Conservation (phyloP, 225 moss, liverwort and hornwort genomes). For the Climacium dendroides region DNA sequence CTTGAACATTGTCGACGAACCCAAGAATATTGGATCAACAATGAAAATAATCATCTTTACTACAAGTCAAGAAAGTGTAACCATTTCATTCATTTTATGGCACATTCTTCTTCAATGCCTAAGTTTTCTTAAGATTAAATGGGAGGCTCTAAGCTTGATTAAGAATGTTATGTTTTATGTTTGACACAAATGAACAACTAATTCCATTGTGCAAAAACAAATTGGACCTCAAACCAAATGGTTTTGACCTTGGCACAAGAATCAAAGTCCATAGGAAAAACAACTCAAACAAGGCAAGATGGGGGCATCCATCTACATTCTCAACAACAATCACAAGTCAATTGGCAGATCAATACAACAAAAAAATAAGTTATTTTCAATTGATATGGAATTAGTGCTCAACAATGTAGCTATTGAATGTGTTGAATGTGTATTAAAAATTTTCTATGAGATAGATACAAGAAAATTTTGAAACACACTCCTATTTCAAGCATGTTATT, state of each 20-base stretch:
- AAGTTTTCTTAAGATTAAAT: background rate
- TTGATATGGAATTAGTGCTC: background rate
- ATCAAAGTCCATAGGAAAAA: fast-evolving
- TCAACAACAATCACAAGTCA: background rate
- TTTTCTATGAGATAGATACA: too few species aligned
- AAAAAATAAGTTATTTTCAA: fast-evolving
- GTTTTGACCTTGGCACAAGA: background rate
- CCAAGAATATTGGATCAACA: background rate
- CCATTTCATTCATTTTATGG: background rate
- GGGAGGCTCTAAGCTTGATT: fast-evolving
- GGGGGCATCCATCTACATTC: too few species aligned
- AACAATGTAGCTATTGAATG: too few species aligned
- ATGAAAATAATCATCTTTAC: background rate
- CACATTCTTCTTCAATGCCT: background rate
- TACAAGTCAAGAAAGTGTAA: background rate
- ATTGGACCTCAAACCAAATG: background rate
- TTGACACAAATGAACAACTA: background rate
- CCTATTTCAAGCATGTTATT: background rate
- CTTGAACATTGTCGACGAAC: background rate
- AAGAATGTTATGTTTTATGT: too few species aligned
- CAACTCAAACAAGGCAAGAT: fast-evolving
- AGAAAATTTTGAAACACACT: background rate
- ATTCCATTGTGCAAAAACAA: background rate
- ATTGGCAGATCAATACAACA: fast-evolving
- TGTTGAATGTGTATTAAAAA: too few species aligned